phyloP scores from a whole-genome alignment of 169 alveolate species.

The Plasmodium ovale region DNA sequence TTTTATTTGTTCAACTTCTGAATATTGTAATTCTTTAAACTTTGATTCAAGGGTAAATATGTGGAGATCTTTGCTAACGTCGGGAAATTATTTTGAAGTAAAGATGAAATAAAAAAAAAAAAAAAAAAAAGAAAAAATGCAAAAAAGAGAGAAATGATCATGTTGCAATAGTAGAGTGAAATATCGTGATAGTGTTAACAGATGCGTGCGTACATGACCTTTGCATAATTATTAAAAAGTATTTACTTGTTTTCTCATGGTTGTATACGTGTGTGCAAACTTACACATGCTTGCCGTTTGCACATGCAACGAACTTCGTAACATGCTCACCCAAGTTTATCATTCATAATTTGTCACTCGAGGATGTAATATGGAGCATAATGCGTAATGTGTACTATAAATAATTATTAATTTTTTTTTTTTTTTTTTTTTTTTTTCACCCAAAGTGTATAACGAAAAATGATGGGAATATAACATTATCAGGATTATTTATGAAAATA shows the following conservation, averaged over 20 bases:
- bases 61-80: slow-evolving; percentile 78
- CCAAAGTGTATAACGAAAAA: slow-evolving; percentile 34
- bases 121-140: slow-evolving; percentile 8
- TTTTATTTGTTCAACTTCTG: slow-evolving; percentile 84
- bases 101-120: not conserved
- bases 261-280: too few relatives aligned
- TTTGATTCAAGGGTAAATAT: slow-evolving; percentile 83
- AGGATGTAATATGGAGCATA: too few relatives aligned
- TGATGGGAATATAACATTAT: slow-evolving; percentile 56
- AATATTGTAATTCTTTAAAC: slow-evolving; percentile 77
- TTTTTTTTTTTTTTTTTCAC: slow-evolving; percentile 13
- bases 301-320: not conserved
- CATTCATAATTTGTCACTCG: not conserved
- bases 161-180: not conserved
- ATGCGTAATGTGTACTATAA: not conserved
- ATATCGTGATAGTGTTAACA: not conserved
- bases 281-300: too few relatives aligned
- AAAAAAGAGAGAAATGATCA: too few relatives aligned
- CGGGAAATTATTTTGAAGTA: slow-evolving; percentile 78
- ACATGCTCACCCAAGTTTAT: not conserved
- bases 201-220: not conserved
- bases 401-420: not conserved
- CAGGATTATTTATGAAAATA: slow-evolving; percentile 75
- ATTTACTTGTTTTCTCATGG: too few relatives aligned
- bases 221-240: too few relatives aligned